A percentile compares a stretch with the other conserved stretches of the same genome.
Evolutionary conservation across 1,284 basidiomycete genomes (phyloP).

Genomic region (Malassezia restricta): DNA sequence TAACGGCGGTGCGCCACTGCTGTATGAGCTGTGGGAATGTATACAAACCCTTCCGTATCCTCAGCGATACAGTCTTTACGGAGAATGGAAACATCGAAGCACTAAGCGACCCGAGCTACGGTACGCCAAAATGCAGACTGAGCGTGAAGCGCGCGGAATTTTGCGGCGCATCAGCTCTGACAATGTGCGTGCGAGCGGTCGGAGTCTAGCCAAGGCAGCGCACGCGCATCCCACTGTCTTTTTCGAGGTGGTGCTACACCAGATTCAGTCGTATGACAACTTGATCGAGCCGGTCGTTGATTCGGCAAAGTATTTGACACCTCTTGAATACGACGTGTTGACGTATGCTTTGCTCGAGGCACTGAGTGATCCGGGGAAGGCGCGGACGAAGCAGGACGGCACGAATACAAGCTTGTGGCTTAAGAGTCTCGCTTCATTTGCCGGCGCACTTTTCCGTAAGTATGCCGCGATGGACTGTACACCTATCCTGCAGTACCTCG

Average conservation of each 20-base stretch:
- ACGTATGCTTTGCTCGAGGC: slow-evolving; percentile 79
- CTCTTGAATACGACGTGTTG: slow-evolving; percentile 85
- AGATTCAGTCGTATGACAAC: slow-evolving; percentile 95
- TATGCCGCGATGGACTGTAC: slow-evolving; percentile 64
- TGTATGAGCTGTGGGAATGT: slow-evolving; percentile 49
- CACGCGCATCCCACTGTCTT: slow-evolving; percentile 87
- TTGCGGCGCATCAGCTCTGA: slow-evolving; percentile 48
- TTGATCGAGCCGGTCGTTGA: slow-evolving; percentile 80
- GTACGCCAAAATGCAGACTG: slow-evolving; percentile 50
- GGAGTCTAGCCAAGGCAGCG: slow-evolving; percentile 81
- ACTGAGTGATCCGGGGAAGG: slow-evolving; percentile 64
- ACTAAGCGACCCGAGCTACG: slow-evolving; percentile 48
- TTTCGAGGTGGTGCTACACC: slow-evolving; percentile 76
- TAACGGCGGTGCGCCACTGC: slow-evolving; percentile 57
- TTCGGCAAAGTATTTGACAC: slow-evolving; percentile 74
- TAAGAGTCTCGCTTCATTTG: slow-evolving; percentile 73
- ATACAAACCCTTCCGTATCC: slow-evolving; percentile 65
- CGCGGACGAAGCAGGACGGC: slow-evolving; percentile 79
- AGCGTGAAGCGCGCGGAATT: slow-evolving; percentile 48
- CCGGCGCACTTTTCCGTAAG: slow-evolving; percentile 76
- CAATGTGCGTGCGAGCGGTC: slow-evolving; percentile 66
- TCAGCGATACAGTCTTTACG: slow-evolving; percentile 76
- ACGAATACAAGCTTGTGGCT: slow-evolving; percentile 85
- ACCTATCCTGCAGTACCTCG: slow-evolving; percentile 75
- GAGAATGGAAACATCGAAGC: slow-evolving; percentile 77